Evolutionary conservation across 768 basidiomycete species (phyloP).

Genomic region (Kwoniella newhampshirensis): DNA sequence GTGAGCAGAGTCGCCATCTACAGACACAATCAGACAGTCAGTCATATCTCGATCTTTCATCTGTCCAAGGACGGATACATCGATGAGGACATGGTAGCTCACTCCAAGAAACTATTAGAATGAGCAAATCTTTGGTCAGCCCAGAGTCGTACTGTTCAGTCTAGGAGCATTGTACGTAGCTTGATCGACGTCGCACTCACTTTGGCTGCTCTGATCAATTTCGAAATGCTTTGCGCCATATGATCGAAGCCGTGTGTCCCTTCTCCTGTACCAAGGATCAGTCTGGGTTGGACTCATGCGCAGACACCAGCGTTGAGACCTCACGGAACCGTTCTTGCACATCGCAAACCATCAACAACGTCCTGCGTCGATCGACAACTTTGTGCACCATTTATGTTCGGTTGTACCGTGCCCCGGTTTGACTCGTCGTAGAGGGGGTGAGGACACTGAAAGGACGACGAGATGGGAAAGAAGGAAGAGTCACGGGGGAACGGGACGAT

Average conservation of each 20-base stretch:
- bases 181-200: too few species aligned
- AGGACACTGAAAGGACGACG: too few species aligned
- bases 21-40: not conserved
- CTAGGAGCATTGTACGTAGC: too few species aligned
- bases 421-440: too few species aligned
- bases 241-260: constrained; percentile 70
- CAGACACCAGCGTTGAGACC: constrained; percentile 34
- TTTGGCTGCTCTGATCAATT: constrained; percentile 74
- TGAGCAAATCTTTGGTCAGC: not conserved
- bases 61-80: too few species aligned
- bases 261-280: constrained; percentile 35
- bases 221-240: constrained; percentile 68
- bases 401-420: too few species aligned
- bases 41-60: too few species aligned
- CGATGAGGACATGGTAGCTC: not conserved
- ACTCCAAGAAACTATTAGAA: constrained; percentile 6
- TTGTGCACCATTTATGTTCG: too few species aligned
- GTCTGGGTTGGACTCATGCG: not conserved
- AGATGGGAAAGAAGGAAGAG: too few species aligned
- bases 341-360: constrained; percentile 77
- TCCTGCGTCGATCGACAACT: constrained; percentile 14
- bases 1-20: constrained; percentile 22
- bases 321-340: constrained; percentile 73
- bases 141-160: not conserved
- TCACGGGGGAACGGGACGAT: too few species aligned